A percentile compares a stretch with the other conserved stretches of the same genome.
phyloP scores from a whole-genome alignment of 352 stramenopile species.

The Pythium diclinum region DNA sequence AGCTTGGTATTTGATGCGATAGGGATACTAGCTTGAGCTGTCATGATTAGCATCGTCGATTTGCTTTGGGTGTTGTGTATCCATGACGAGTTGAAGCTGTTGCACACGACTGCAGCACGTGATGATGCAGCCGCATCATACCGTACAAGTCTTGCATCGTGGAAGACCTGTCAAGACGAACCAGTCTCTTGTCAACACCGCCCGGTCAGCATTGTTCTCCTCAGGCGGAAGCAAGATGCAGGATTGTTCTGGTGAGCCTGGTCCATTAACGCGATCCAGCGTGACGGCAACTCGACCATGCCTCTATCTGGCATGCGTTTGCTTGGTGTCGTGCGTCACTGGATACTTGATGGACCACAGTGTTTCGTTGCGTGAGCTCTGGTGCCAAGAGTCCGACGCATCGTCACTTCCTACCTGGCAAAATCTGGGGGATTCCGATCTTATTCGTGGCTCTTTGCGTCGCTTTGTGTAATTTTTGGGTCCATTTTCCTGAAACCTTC shows the following conservation, averaged over 20 bases:
- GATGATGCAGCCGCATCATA: no score
- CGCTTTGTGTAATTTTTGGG: not conserved
- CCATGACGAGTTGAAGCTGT: no score
- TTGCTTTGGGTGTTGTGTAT: no score
- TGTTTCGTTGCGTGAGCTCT: not conserved
- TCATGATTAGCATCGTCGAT: no score
- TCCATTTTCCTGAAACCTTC: not conserved
- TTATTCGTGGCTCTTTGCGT: not conserved
- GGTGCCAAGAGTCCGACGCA: not conserved
- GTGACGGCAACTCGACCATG: not conserved
- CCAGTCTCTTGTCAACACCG: not conserved
- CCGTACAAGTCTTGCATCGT: not conserved
- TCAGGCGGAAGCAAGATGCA: not conserved
- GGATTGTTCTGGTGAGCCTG: not conserved
- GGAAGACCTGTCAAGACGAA: not conserved
- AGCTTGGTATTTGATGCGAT: no score
- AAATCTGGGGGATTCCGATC: not conserved
- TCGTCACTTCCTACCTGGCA: not conserved
- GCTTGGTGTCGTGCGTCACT: not conserved
- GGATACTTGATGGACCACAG: not conserved
- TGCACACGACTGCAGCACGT: no score
- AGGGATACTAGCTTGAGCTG: no score
- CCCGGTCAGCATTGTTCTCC: not conserved
- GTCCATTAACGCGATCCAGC: slow-evolving; percentile 1
- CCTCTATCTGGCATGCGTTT: not conserved